Evolutionary conservation across 805 yeast species (phyloP).

Genomic region (Tetrapisispora iriomotensis): DNA sequence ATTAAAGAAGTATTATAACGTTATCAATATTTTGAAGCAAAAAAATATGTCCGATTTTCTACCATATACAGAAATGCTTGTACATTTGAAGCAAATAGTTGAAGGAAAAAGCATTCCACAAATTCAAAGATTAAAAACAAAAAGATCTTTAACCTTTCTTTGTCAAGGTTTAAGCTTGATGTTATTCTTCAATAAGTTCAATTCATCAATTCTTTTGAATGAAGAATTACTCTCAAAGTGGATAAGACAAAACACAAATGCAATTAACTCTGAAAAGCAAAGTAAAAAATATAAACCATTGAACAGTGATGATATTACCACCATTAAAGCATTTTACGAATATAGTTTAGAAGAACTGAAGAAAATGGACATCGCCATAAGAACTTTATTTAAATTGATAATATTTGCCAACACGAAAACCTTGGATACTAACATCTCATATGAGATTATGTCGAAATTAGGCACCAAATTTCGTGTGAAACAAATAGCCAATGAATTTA

Average conservation of each 20-base stretch:
- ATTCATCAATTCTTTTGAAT: slow-evolving; percentile 4
- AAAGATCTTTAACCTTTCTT: slow-evolving; percentile 1
- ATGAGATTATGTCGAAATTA: slow-evolving; percentile 2
- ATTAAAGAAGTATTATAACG: slow-evolving; percentile 13
- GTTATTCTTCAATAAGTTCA: slow-evolving; percentile 5
- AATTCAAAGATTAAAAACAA: slow-evolving; percentile 1
- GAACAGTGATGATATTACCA: slow-evolving; percentile 23
- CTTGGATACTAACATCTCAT: slow-evolving; percentile 12
- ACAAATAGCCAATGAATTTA: neutral
- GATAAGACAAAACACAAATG: slow-evolving; percentile 7
- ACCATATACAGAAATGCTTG: slow-evolving; percentile 14
- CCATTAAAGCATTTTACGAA: slow-evolving; percentile 20
- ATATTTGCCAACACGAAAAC: slow-evolving; percentile 15
- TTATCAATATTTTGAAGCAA: slow-evolving; percentile 11
- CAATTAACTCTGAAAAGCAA: neutral
- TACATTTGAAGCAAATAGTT: slow-evolving; percentile 2
- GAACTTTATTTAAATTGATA: slow-evolving; percentile 13
- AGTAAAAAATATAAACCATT: slow-evolving; percentile 6
- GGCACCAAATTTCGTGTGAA: neutral
- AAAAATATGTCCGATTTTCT: slow-evolving; percentile 15
- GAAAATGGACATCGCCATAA: slow-evolving; percentile 6
- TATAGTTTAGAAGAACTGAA: slow-evolving; percentile 17
- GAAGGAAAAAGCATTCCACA: neutral
- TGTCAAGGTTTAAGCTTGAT: slow-evolving; percentile 12
- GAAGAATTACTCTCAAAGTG: slow-evolving; percentile 11